Evolutionary conservation across 139 green algal species (phyloP), one percentile per base, ranked within the genome.

Genomic region (Chlamydomonas sphaeroides): DNA sequence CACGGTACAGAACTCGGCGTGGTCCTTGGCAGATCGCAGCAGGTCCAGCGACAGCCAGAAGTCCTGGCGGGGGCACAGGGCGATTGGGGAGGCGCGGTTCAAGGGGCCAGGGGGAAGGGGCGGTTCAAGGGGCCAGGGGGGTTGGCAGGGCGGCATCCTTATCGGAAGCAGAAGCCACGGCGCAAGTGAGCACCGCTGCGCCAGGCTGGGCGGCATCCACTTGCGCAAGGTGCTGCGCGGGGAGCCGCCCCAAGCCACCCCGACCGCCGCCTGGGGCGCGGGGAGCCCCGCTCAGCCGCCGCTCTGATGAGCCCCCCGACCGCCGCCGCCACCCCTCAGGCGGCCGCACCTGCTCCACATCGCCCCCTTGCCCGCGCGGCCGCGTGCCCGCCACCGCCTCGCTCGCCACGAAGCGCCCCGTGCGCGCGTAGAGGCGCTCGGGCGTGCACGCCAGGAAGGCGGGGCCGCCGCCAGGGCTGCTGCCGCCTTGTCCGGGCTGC

Each of bases 331-430:
- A 28, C n/a, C n/a, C 38, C 65, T 15, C 32, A 5, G 17, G 20
- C n/a, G n/a, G 25, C 18, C 63, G 0, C 49, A 73, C 76, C 76
- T 67, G 49, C 66, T 80, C 41, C 38, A 84, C 61, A 33, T 89
- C 86, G 82, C 92, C 90, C 65, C 84, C 74, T 7, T 85, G 67
- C 5, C 95, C 96, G 5, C 95, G 68, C 0, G 93, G 84, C 48
- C 96, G 88, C 1, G 97, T 99, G 30, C 92, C 97, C 10, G 97
- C 97, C 39, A 99, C 95, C 0, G 97, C 96, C 91, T 99, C 97
- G 36, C 81, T 94, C 26, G 95, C 94, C 2, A 98, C 90, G 4
- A 72, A 65, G 0, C 83, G 35, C 6, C 93, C 95, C 2, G 80
- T 94, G 51, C 95, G 89, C 5, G 86, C 85, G 86, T 98, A 99